Conservation (phyloP, 192 early-diverging fungal species). For the Anaeromyces robustus region DNA sequence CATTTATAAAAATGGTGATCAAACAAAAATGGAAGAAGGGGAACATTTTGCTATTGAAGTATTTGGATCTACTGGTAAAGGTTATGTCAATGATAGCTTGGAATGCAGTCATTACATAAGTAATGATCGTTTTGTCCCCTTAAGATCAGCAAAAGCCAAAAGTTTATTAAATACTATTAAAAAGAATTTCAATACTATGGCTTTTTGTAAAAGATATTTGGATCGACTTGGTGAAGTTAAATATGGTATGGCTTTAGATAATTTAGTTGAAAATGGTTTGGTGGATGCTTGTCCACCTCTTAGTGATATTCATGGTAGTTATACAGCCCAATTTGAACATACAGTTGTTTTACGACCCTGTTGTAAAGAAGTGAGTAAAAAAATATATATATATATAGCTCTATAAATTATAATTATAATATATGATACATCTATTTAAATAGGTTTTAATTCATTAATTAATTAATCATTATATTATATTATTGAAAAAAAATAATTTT, state of each 20-base stretch:
- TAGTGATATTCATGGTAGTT: conserved; percentile 64
- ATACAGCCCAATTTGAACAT: conserved; percentile 95
- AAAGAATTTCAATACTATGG: conserved; percentile 46
- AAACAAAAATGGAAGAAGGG: conserved; percentile 92
- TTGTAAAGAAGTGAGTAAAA: conserved; percentile 62
- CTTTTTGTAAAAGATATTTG: conserved; percentile 92
- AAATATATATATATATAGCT: no score
- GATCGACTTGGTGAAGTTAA: conserved; percentile 85
- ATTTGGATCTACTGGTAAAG: conserved; percentile 86
- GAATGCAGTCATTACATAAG: conserved; percentile 85
- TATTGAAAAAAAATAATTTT: no score
- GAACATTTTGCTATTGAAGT: conserved; percentile 93
- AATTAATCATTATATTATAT: neutral
- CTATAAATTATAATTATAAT: no score
- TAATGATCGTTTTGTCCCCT: conserved; percentile 32
- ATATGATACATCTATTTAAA: no score
- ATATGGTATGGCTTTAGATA: conserved; percentile 70
- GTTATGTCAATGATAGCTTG: conserved; percentile 73
- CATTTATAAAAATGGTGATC: conserved; percentile 72
- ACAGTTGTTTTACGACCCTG: conserved; percentile 80
- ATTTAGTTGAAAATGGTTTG: conserved; percentile 65
- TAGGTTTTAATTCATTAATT: neutral
- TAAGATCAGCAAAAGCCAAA: conserved; percentile 56
- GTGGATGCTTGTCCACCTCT: conserved; percentile 81
- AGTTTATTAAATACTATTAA: conserved; percentile 62